A percentile compares a stretch with the other conserved stretches of the same genome.
Conservation (phyloP, 2,329 filamentous ascomycete genomes). For the Zelopaecilomyces penicillatus region DNA sequence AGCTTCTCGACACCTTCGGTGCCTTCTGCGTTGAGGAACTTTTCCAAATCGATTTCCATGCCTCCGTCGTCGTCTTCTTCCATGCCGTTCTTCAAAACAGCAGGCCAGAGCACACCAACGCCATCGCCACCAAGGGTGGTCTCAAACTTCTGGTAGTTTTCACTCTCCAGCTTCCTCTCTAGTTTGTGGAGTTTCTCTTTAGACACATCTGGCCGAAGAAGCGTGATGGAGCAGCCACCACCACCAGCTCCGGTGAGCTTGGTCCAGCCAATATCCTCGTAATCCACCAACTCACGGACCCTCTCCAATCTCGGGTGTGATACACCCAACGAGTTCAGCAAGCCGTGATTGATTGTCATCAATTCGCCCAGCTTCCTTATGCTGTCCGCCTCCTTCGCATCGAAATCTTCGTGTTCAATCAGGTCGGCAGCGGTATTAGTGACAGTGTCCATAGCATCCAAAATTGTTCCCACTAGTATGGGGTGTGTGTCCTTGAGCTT, state of each 20-base stretch:
- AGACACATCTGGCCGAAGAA: conserved; percentile 62
- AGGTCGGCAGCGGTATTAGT: conserved; percentile 46
- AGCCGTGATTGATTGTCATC: conserved; percentile 87
- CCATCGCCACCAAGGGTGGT: conserved; percentile 89
- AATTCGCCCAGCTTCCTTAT: conserved; percentile 75
- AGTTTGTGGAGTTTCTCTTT: conserved; percentile 51
- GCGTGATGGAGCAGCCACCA: conserved; percentile 88
- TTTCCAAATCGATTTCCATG: conserved; percentile 85
- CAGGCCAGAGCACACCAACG: conserved; percentile 89
- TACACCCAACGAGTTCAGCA: conserved; percentile 84
- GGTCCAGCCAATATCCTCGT: conserved; percentile 87
- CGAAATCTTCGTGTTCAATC: conserved; percentile 56
- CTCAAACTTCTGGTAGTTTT: conserved; percentile 77
- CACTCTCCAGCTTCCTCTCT: conserved; percentile 54
- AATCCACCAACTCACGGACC: conserved; percentile 82
- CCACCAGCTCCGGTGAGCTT: conserved; percentile 95
- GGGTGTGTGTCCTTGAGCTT: conserved; percentile 64
- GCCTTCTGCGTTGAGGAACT: conserved; percentile 72
- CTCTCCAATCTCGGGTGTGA: conserved; percentile 91
- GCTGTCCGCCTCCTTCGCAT: conserved; percentile 52
- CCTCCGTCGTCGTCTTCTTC: conserved; percentile 70
- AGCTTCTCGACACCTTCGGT: conserved; percentile 79
- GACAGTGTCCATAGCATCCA: conserved; percentile 77
- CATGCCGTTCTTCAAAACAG: conserved; percentile 77
- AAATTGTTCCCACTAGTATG: conserved; percentile 67